Conservation (phyloP, 2,329 filamentous ascomycete genomes). For the Pyricularia grisea region DNA sequence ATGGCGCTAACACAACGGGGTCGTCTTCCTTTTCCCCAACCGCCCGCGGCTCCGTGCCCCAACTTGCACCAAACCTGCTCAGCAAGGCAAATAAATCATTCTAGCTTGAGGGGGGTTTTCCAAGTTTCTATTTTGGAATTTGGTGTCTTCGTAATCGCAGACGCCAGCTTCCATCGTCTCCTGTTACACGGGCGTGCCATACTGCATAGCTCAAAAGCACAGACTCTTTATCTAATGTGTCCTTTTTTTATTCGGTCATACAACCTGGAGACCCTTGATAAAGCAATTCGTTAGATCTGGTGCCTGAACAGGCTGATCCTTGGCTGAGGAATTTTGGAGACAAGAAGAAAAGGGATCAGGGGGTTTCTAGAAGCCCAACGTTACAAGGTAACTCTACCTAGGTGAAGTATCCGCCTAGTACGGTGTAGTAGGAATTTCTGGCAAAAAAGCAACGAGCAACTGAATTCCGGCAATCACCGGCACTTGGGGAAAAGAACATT, state of each 20-base stretch:
- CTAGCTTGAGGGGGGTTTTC: neutral
- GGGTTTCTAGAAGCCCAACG: neutral
- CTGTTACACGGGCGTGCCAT: neutral
- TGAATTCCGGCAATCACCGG: too few species aligned
- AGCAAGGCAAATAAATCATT: neutral
- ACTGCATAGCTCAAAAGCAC: neutral
- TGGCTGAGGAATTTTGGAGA: neutral
- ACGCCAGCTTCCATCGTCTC: neutral
- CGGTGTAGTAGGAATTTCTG: too few species aligned
- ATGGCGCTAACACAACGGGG: neutral
- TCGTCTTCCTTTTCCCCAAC: neutral
- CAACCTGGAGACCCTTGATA: neutral
- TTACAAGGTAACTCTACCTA: neutral
- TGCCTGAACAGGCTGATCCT: neutral
- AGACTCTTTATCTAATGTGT: neutral
- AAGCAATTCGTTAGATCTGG: neutral
- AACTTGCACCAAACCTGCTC: neutral
- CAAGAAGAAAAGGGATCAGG: neutral
- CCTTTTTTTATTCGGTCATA: neutral
- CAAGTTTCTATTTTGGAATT: neutral
- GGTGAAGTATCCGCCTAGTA: neutral
- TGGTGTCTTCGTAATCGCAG: neutral
- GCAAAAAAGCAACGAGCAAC: too few species aligned
- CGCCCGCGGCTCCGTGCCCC: neutral
- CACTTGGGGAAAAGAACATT: too few species aligned